Evolutionary conservation across 306 rosid species (phyloP).

Genomic region (Glycine soja): DNA sequence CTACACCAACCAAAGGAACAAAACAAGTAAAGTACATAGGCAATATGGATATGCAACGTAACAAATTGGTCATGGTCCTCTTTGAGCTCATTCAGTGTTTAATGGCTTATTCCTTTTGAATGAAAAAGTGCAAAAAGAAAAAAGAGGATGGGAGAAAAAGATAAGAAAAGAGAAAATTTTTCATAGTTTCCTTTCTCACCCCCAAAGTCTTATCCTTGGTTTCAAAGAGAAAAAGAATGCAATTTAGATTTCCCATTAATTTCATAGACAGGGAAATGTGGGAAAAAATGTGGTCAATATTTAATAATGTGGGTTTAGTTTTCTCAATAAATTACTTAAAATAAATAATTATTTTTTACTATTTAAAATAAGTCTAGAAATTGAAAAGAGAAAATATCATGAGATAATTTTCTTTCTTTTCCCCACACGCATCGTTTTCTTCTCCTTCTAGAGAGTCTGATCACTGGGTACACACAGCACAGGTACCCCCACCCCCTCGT

Average conservation of each 20-base stretch:
- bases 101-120: neutral
- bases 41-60: conserved; percentile 2
- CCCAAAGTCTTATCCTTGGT: neutral
- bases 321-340: too few relatives aligned
- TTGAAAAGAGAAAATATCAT: neutral
- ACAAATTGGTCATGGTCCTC: neutral
- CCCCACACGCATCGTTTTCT: conserved; percentile 36
- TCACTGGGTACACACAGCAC: conserved; percentile 11
- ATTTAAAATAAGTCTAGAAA: neutral
- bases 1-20: neutral
- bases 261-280: too few relatives aligned
- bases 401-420: neutral
- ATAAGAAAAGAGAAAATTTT: neutral
- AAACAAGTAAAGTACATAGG: neutral
- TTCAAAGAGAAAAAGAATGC: neutral
- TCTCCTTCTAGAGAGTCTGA: conserved; percentile 11
- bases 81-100: neutral
- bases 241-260: too few relatives aligned
- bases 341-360: too few relatives aligned
- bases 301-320: too few relatives aligned
- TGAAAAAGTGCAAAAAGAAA: neutral
- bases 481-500: conserved; percentile 61
- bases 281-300: too few relatives aligned
- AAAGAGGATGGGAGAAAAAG: neutral
- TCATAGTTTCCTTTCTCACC: neutral